Evolutionary conservation across 2,329 filamentous ascomycete species (phyloP), one percentile per base, ranked within the genome.

Genomic region (Botryotinia calthae): DNA sequence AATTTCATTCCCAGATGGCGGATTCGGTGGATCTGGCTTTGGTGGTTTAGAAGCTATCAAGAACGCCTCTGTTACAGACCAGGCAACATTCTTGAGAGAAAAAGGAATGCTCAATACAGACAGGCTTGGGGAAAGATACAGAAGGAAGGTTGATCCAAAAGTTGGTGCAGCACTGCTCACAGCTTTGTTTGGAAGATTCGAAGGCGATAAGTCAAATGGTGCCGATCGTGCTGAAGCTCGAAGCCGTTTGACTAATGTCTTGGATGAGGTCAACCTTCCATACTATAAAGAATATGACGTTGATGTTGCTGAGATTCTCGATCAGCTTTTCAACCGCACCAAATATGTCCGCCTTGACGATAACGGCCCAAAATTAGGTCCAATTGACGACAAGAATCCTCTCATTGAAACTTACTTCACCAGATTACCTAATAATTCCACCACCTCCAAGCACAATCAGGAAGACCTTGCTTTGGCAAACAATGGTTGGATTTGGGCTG

Each of bases 401-500:
- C 85, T 99, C 42, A 93, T 98, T 75, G 96, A 99, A 84, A 87
- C 92, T 0, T 99, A 99, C 84, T 99, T 99, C 82, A 98, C 96
- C 0, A 90, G 95, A 42, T 85, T 99, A 58, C 93, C 95, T 1
- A 81, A 87, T 44, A 97, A 97, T 78, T 89, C 92, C 18, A 89
- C 87, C 18, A 97, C 96, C 0, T 87, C 89, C 74, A 90, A 93
- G 79, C 91, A 97, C 79, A 90, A 90, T 73, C 86, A 90, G 1
- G 91, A 91, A 73, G 91, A 94, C 61, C 86, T 97, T 63, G 93
- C 93, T 3, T 84, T 99, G 69, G 95, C 91, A 58, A 98, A 98
- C 83, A 99, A 99, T 80, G 96, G 96, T 61, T 99, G 96, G 96
- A 95, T 99, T 14, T 99, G 96, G 96, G 95, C 93, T 73, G 95